A percentile compares a stretch with the other conserved stretches of the same genome.
Evolutionary conservation across 345 rosid species (phyloP).

Genomic region (Sapria himalayana): DNA sequence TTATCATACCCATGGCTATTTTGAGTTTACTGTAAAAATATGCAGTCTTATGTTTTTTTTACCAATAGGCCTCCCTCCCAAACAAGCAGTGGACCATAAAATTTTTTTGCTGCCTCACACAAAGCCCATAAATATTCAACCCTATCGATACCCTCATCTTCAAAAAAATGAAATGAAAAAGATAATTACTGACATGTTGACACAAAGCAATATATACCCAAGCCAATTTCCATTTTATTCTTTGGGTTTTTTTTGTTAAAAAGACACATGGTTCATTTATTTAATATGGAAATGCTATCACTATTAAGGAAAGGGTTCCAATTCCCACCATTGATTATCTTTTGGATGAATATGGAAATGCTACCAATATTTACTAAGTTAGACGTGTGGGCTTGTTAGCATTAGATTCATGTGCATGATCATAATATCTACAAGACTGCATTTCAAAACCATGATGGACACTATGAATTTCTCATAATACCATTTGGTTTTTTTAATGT

Average conservation of each 20-base stretch:
- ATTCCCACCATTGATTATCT: background rate
- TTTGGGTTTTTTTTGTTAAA: too few species aligned
- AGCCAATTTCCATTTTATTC: background rate
- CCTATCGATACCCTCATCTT: background rate
- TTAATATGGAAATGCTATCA: background rate
- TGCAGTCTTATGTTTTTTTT: too few species aligned
- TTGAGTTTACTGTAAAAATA: too few species aligned
- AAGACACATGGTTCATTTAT: too few species aligned
- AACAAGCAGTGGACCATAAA: background rate
- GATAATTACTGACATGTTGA: background rate
- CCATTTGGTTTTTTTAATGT: background rate
- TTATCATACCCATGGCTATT: too few species aligned
- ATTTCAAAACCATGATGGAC: background rate
- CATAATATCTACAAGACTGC: background rate
- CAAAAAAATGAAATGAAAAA: background rate
- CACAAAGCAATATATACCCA: background rate
- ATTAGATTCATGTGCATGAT: background rate
- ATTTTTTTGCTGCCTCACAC: background rate
- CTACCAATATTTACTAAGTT: background rate
- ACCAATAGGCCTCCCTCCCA: background rate
- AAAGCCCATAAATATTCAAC: background rate
- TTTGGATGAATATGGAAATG: background rate
- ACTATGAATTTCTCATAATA: too few species aligned
- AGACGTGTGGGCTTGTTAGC: background rate
- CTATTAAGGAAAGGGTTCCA: background rate